Percentiles rank a stretch among this genome's conserved stretches.
Evolutionary conservation across 2,329 filamentous ascomycete genomes (phyloP).

Genomic region (Periconia digitata): DNA sequence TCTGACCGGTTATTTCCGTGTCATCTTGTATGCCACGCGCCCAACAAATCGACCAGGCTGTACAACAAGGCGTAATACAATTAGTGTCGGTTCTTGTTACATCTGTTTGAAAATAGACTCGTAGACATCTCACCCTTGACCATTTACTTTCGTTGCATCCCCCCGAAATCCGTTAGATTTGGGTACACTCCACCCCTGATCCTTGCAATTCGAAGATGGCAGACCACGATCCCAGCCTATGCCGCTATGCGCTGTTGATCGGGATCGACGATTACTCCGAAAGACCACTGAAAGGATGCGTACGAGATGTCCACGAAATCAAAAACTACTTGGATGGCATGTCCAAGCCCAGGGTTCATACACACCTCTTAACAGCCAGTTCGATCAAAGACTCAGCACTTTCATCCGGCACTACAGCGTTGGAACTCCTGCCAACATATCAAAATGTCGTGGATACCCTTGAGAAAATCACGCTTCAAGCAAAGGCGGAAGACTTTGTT

Average conservation of each 20-base stretch:
- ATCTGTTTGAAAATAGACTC: no score
- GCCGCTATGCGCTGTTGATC: slow-evolving; percentile 2
- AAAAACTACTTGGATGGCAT: neutral
- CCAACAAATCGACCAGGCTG: no score
- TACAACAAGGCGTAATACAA: no score
- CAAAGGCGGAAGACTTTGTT: neutral
- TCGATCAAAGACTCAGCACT: neutral
- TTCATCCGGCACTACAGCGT: neutral
- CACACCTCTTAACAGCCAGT: neutral
- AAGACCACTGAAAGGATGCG: neutral
- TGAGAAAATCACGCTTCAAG: neutral
- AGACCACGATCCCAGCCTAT: neutral
- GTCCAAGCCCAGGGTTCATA: neutral
- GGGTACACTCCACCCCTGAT: neutral
- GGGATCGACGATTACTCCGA: neutral
- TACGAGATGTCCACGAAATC: neutral
- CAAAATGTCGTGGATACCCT: neutral
- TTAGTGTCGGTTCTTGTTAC: no score
- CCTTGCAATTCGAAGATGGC: neutral
- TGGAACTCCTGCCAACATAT: neutral
- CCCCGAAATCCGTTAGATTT: neutral
- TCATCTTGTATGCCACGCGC: no score
- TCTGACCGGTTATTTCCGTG: no score
- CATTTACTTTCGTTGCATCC: no score
- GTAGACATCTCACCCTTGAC: no score